Conservation (phyloP, 2,329 filamentous ascomycete genomes). For the Fusarium udum region DNA sequence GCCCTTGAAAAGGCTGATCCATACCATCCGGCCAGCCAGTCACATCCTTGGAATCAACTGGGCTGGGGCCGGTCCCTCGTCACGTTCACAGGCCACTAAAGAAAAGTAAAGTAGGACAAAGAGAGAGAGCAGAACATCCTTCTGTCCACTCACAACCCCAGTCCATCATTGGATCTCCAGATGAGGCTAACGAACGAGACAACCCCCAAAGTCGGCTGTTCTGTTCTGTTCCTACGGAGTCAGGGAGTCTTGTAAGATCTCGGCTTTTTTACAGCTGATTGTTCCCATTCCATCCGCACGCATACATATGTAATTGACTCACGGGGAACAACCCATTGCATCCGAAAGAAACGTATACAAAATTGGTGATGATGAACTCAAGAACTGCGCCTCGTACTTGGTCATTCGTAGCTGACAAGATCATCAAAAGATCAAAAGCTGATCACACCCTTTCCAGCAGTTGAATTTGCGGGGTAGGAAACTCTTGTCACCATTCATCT, state of each 20-base stretch:
- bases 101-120: neutral
- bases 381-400: conserved; percentile 19
- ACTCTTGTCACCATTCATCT: conserved; percentile 14
- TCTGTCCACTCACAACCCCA: conserved; percentile 13
- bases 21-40: neutral
- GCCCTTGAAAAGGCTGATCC: conserved; percentile 14
- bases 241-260: conserved; percentile 3
- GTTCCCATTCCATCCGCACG: conserved; percentile 14
- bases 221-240: neutral
- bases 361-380: neutral
- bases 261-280: conserved; percentile 1
- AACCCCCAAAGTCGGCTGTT: conserved; percentile 15
- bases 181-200: conserved; percentile 12
- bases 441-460: conserved; percentile 7
- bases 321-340: neutral
- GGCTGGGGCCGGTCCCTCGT: neutral
- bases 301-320: conserved; percentile 6
- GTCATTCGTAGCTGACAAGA: conserved; percentile 22
- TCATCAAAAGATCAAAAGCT: conserved; percentile 16
- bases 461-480: conserved; percentile 31
- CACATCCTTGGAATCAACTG: neutral
- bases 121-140: neutral
- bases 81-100: conserved; percentile 20
- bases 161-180: conserved; percentile 15
- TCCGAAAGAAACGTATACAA: conserved; percentile 12